Evolutionary conservation across 2,329 filamentous ascomycete genomes (phyloP), one percentile per base, ranked within the genome.

Genomic region (Colletotrichum coccodes): DNA sequence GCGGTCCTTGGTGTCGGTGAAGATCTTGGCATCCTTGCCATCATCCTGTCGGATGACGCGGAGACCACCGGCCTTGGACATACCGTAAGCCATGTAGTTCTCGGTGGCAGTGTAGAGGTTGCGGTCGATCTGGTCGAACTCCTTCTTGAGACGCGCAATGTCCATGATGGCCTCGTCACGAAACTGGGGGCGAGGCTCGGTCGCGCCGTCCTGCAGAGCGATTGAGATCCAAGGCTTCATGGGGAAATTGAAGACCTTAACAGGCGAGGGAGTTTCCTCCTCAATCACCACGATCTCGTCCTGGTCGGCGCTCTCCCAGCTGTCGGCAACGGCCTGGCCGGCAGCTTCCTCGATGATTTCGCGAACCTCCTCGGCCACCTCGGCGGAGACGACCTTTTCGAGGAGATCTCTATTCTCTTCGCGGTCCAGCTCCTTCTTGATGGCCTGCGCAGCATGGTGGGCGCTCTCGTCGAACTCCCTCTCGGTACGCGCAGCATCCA

Each of bases 191-290:
- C 88, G 87, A 30, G 85, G 79, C 67, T 89, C 84, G 16, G 87
- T 80, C 68, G 86, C 81, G 70, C 85, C 80, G 72, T 88, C 83
- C 77, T 89, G 85, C 74, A 98, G 88, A 14, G 89, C 90, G 76
- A 99, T 96, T 23, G 95, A 92, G 72, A 97, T 95, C 86, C 97
- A 99, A 4, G 96, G 96, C 79, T 92, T 94, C 91, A 99, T 94
- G 18, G 96, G 96, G 79, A 99, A 97, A 79, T 97, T 97, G 84
- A 93, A 96, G 53, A 98, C 95, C 77, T 89, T 91, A 72, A 97
- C 90, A 30, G 90, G 86, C 52, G 86, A 83, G 4, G 88, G 80
- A 59, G 89, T 87, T 67, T 90, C 90, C 73, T 92, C 90, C 78
- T 94, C 92, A 38, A 89, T 87, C 53, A 87, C 84, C 23, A 87